Evolutionary conservation across 192 early-diverging fungal genomes (phyloP), one percentile per base, ranked within the genome.

Genomic region (Pilaira anomala): DNA sequence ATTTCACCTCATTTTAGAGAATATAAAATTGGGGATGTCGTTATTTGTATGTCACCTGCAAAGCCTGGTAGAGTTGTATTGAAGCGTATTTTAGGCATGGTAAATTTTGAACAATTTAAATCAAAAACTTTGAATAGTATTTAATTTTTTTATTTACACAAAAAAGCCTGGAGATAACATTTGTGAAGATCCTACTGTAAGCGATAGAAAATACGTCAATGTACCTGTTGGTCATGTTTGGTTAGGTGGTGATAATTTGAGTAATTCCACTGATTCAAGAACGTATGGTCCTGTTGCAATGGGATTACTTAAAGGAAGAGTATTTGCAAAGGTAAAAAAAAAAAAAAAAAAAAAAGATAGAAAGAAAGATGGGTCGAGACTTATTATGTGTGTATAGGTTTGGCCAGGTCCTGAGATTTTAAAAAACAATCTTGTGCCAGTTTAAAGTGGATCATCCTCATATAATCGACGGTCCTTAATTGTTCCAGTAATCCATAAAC

Each of bases 161-260:
- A n/a, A 63, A 7, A 60, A 88, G 84, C 86, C 87, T 21, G 93
- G 93, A 11, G 95, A 98, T 68, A 82, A 75, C 2, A 76, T 98
- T 12, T 87, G 84, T 51, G 77, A 86, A 3, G 92, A 98, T 60
- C 93, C 93, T 5, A 85, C 88, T 18, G 72, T 71, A 16, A 62
- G 69, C 25, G 72, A 78, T 30, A 72, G 78, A 24, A 79, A 82
- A 63, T 88, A 80, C 39, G 74, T 93, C 12, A 80, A 74, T 49
- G 86, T 89, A 73, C 95, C 95, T 9, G 66, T 76, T 4, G 95
- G 95, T 2, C 88, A 94, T 59, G 82, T 96, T 22, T 97, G 95
- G 95, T 68, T 96, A 6, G 88, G 87, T 62, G 95, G 95, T 8
- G 95, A 97, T 67, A 97, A 97, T 71, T 79, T 88, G 41, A 86